These are phyloP conservation scores for Mortierella sp. DNA, from an alignment of 371 early-diverging fungal species.

Conservation along the genomic window DNA sequence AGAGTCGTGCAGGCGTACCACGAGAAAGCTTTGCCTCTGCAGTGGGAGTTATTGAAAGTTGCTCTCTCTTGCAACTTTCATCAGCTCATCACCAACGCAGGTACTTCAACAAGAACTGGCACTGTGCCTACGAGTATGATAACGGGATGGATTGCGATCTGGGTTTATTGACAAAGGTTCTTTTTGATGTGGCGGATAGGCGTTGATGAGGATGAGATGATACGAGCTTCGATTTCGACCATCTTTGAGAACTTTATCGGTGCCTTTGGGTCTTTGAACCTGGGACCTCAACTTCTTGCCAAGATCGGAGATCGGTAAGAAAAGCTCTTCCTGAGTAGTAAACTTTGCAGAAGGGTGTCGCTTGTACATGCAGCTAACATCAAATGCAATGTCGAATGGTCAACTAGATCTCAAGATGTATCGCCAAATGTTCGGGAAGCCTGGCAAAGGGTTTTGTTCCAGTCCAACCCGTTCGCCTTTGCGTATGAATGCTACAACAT, in stretches of 20 bases:
- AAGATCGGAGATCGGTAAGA: conserved; percentile 48
- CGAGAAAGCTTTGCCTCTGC: neutral
- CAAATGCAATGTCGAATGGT: neutral
- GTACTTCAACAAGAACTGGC: conserved; percentile 7
- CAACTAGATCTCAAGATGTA: conserved; percentile 36
- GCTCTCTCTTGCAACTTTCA: conserved; percentile 32
- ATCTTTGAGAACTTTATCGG: conserved; percentile 42
- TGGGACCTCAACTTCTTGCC: conserved; percentile 35
- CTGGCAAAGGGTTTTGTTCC: conserved; percentile 39
- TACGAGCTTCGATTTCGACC: conserved; percentile 32
- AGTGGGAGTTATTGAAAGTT: conserved; percentile 24
- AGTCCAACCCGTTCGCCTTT: conserved; percentile 49
- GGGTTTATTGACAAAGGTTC: neutral
- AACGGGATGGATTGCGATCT: neutral
- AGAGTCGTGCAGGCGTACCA: conserved; percentile 7
- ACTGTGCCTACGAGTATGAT: neutral
- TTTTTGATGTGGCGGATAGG: conserved; percentile 11
- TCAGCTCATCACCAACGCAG: conserved; percentile 43
- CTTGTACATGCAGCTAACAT: neutral
- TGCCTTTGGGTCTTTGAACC: conserved; percentile 40
- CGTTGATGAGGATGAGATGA: conserved; percentile 42
- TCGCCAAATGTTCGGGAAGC: conserved; percentile 29
- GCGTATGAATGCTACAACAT: conserved; percentile 40
- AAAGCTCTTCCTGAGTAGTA: neutral
- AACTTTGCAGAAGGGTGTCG: neutral